Evolutionary conservation across 2,329 filamentous ascomycete species (phyloP).

Genomic region (Chaetomiaceae sp.): DNA sequence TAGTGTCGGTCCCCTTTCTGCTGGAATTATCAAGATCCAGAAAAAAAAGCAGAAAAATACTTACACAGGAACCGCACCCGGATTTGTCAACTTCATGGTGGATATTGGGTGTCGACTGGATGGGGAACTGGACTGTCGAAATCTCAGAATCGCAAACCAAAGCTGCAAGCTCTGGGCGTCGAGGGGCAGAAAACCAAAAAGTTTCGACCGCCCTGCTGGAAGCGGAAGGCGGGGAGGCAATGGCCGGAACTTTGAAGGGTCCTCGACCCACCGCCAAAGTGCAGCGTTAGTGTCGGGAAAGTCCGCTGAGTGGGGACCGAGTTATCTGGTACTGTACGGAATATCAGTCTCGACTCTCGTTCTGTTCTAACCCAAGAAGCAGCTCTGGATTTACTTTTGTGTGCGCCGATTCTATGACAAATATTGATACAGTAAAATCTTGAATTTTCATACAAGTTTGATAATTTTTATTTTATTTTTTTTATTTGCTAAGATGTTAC

Average conservation of each 20-base stretch:
- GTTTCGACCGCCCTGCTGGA: conserved; percentile 13
- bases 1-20: too few species aligned
- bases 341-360: too few species aligned
- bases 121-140: conserved; percentile 9
- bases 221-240: conserved; percentile 22
- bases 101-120: conserved; percentile 14
- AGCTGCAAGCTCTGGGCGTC: conserved; percentile 8
- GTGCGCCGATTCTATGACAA: too few species aligned
- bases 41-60: too few species aligned
- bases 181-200: conserved; percentile 21
- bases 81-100: conserved; percentile 74
- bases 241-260: not conserved
- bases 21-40: too few species aligned
- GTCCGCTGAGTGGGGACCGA: not conserved
- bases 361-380: too few species aligned
- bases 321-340: too few species aligned
- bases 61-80: conserved; percentile 49
- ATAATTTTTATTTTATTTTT: too few species aligned
- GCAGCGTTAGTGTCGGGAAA: conserved; percentile 1
- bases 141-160: not conserved
- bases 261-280: not conserved
- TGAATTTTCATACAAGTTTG: too few species aligned
- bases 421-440: too few species aligned
- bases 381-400: too few species aligned
- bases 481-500: too few species aligned